phyloP scores from a whole-genome alignment of 192 early-diverging fungal species.

The Gigaspora rosea region DNA sequence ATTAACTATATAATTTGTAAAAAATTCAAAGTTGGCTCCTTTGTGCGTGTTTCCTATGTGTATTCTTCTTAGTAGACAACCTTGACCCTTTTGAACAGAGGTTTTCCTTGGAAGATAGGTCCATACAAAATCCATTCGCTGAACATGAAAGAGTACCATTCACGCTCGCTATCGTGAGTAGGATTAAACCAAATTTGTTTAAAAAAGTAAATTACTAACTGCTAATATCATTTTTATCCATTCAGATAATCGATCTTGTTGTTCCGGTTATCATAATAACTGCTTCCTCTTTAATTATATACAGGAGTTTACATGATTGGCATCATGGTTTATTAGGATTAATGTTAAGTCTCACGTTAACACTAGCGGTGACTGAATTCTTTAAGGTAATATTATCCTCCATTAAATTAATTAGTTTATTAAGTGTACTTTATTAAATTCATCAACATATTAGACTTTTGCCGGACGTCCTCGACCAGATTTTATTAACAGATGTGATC shows the following conservation, averaged over 20 bases:
- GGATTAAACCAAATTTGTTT: background rate
- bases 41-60: constrained; percentile 53
- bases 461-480: constrained; percentile 58
- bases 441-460: constrained; percentile 39
- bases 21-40: constrained; percentile 44
- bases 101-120: constrained; percentile 71
- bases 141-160: constrained; percentile 47
- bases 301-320: constrained; percentile 41
- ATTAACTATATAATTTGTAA: background rate
- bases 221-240: background rate
- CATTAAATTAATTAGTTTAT: background rate
- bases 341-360: constrained; percentile 44
- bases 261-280: constrained; percentile 41
- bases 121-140: constrained; percentile 63
- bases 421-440: background rate
- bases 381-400: constrained; percentile 46
- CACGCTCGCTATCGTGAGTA: constrained; percentile 40
- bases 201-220: background rate
- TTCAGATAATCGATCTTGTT: constrained; percentile 40
- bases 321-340: constrained; percentile 47
- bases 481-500: constrained; percentile 51
- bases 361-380: constrained; percentile 50
- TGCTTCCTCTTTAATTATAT: constrained; percentile 29
- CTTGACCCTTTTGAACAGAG: constrained; percentile 69
- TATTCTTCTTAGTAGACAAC: constrained; percentile 59